phyloP scores from a whole-genome alignment of 352 stramenopile genomes.

The Thraustochytrium sp. region DNA sequence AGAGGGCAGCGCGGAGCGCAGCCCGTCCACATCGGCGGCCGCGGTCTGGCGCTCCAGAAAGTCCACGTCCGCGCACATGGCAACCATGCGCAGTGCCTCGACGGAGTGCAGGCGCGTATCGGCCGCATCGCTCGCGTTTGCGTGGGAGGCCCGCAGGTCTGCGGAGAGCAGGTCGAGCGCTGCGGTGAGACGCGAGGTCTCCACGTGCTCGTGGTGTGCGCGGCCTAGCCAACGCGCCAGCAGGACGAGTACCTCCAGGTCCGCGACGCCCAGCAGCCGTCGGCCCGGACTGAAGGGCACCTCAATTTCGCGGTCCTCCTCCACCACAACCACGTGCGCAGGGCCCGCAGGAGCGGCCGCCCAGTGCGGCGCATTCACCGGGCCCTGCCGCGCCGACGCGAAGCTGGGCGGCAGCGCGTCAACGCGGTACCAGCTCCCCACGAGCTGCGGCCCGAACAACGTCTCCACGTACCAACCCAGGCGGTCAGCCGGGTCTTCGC shows the following conservation, averaged over 20 bases:
- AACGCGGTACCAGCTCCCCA: background rate
- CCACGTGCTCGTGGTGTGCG: background rate
- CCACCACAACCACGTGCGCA: background rate
- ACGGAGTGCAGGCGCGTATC: background rate
- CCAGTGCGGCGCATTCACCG: background rate
- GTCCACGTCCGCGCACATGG: background rate
- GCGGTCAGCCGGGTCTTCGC: background rate
- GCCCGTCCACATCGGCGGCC: background rate
- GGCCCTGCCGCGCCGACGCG: background rate
- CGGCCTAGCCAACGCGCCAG: background rate
- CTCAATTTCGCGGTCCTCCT: background rate
- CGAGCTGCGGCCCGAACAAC: background rate
- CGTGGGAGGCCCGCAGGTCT: background rate
- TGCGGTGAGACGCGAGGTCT: background rate
- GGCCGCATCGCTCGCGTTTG: background rate
- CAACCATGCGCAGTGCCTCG: background rate
- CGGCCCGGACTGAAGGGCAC: background rate
- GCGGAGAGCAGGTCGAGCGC: background rate
- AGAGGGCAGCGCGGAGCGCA: background rate
- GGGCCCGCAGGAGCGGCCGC: background rate
- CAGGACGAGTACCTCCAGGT: background rate
- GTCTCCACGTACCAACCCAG: background rate
- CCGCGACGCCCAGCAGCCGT: background rate
- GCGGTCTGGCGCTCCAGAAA: background rate
- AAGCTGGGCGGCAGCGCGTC: background rate